These are phyloP conservation scores for Capronia coronata DNA, from an alignment of 2,329 filamentous ascomycete genomes.

Conservation along the genomic window DNA sequence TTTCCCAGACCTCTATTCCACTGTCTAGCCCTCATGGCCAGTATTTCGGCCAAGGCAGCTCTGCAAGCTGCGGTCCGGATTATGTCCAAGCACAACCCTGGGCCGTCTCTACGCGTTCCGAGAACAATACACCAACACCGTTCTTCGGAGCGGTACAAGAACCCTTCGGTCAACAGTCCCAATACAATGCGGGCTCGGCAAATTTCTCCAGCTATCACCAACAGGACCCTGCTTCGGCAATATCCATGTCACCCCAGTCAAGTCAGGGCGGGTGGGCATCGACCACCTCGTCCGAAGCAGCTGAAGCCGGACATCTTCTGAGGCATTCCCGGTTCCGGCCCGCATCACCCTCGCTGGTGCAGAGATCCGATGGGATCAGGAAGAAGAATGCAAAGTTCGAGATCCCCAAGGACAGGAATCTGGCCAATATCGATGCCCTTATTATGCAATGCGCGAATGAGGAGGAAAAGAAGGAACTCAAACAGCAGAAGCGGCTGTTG, in stretches of 20 bases:
- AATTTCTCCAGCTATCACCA: conserved; percentile 40
- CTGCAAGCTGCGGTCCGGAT: conserved; percentile 39
- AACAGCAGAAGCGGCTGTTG: conserved; percentile 92
- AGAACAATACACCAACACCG: conserved; percentile 67
- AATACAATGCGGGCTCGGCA: conserved; percentile 34
- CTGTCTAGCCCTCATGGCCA: conserved; percentile 47
- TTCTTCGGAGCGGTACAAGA: conserved; percentile 59
- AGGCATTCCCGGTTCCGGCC: conserved; percentile 45
- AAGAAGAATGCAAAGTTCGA: conserved; percentile 99
- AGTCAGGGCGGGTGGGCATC: conserved; percentile 51
- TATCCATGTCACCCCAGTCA: conserved; percentile 57
- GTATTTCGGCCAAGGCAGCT: conserved; percentile 60
- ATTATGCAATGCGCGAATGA: conserved; percentile 79
- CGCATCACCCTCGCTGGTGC: conserved; percentile 61
- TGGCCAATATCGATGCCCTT: conserved; percentile 89
- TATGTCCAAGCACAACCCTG: conserved; percentile 51
- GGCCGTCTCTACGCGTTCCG: conserved; percentile 60
- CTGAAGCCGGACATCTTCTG: conserved; percentile 34
- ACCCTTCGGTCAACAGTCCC: conserved; percentile 45
- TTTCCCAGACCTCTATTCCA: conserved; percentile 41
- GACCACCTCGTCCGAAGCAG: conserved; percentile 39
- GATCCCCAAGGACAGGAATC: conserved; percentile 86
- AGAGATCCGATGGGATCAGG: conserved; percentile 76
- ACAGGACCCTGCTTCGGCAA: conserved; percentile 45
- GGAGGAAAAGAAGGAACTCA: conserved; percentile 92